Conservation (phyloP, 164 flowering plant species). For the Euptelea pleiosperma region DNA sequence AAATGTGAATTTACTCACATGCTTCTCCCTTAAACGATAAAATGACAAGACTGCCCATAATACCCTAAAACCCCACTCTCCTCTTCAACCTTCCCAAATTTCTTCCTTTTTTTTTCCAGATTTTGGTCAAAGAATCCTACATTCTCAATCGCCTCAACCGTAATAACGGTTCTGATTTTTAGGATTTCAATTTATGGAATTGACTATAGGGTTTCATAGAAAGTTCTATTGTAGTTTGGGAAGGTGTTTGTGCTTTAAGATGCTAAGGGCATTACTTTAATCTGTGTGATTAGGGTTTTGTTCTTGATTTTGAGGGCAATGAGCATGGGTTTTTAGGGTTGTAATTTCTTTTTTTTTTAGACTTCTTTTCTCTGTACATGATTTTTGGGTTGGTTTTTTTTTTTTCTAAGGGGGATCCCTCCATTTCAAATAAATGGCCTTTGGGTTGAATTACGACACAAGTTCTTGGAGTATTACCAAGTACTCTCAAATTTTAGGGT, state of each 20-base stretch:
- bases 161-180: neutral
- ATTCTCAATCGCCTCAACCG: neutral
- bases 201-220: neutral
- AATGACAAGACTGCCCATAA: too few relatives aligned
- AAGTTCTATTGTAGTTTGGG: conserved; percentile 13
- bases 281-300: conserved; percentile 14
- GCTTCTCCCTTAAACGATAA: too few relatives aligned
- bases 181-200: neutral
- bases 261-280: conserved; percentile 16
- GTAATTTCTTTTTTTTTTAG: neutral
- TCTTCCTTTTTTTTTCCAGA: too few relatives aligned
- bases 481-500: too few relatives aligned
- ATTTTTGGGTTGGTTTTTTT: too few relatives aligned
- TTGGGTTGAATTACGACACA: neutral
- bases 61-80: too few relatives aligned
- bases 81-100: neutral
- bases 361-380: conserved; percentile 8
- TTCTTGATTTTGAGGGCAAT: conserved; percentile 21
- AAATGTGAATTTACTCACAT: too few relatives aligned
- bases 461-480: neutral
- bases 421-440: neutral
- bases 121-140: neutral
- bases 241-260: conserved; percentile 10
- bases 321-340: neutral
- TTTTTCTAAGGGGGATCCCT: neutral